These are phyloP conservation scores for Claviceps monticola DNA, from an alignment of 2,329 filamentous ascomycete genomes.

Conservation along the genomic window DNA sequence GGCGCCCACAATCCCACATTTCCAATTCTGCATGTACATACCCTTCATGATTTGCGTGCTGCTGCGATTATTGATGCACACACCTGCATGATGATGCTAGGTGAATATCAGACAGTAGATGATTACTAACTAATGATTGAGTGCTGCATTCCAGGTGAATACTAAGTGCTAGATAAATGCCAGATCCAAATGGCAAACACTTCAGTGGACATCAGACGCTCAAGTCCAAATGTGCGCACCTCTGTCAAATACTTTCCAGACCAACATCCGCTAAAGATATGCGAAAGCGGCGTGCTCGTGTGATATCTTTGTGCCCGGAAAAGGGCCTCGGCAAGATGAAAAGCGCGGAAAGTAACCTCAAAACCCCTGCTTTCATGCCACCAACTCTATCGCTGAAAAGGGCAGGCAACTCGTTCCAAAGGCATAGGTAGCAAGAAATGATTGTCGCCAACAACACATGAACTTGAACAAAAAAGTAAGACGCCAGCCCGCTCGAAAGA, in stretches of 20 bases:
- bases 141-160: no score
- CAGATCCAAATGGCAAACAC: no score
- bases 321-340: neutral
- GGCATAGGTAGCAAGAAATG: neutral
- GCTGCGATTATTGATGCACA: neutral
- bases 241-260: neutral
- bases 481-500: neutral
- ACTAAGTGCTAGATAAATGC: no score
- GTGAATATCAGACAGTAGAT: neutral
- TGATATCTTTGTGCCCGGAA: neutral
- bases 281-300: neutral
- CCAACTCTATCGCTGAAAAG: neutral
- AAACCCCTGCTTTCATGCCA: neutral
- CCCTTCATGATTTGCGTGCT: neutral
- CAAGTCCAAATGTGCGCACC: neutral
- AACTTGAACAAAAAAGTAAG: neutral
- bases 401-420: neutral
- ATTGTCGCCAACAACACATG: neutral
- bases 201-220: neutral
- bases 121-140: no score
- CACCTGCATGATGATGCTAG: neutral
- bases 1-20: conserved; percentile 4
- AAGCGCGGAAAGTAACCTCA: neutral
- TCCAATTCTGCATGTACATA: neutral
- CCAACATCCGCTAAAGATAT: neutral